Base-by-base conservation (phyloP, 768 basidiomycete genomes). In the Agaricus subrufescens region DNA sequence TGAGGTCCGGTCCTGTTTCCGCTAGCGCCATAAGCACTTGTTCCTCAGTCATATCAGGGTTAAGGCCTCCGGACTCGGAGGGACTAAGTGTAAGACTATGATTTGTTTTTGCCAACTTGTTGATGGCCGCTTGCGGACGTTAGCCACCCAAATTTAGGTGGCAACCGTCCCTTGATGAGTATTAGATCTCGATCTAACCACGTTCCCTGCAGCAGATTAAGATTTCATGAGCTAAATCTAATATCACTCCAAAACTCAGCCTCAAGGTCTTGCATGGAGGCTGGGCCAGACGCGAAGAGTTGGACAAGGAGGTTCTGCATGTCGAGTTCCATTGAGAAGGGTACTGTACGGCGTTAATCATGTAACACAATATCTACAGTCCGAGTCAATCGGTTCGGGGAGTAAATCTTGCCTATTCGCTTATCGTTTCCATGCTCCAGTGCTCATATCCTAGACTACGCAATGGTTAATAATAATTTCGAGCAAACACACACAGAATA, bases 141-240 rank as follows among this genome's bases (percentile, higher is more conserved):
- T 15, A 27, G 9, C n/a, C 37, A 42, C 43, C 48, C 31, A 15
- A 42, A 46, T 34, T 19, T 29, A 25, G 27, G 37, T 27, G 46
- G 26, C 9, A 25, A 30, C 45, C 38, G 53, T 48, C 46, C 53
- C 46, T 50, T 27, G 51, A 52, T 52, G 19, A 19, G 19, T 19
- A 19, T 19, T 19, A 27, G 48, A 55, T 55, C 54, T 44, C 30
- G 48, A 56, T 56, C 48, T 38, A 44, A 29, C 55, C 55, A 50
- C 55, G 42, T 50, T 50, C 27, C 19, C 4, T n/a, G 37, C 34
- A 11, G 34, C 34, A 43, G 54, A 45, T 50, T 31, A 50, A 40
- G 55, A 27, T 50, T 56, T 30, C 3, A 42, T 34, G 48, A 30
- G 55, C 34, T 49, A 49, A 49, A 56, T 49, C 47, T 49, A 56